Conservation (phyloP, 169 alveolate genomes). For the Plasmodium gonderi region DNA sequence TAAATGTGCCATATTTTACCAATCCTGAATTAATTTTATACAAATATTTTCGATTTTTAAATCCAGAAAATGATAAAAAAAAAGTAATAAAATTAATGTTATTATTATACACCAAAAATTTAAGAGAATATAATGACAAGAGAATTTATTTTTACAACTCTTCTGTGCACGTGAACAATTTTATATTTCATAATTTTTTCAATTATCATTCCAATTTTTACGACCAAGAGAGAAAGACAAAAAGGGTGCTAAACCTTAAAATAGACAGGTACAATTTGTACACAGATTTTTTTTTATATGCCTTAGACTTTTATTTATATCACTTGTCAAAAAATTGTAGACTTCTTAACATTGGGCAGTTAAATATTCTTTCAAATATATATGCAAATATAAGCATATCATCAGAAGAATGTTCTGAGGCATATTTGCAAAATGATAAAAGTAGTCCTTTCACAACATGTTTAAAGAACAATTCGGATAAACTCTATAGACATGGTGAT, state of each 20-base stretch:
- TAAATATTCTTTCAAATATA: conserved; percentile 22
- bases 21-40: conserved; percentile 34
- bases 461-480: too few species aligned
- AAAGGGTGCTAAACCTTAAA: neutral
- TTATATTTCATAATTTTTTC: conserved; percentile 11
- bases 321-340: conserved; percentile 30
- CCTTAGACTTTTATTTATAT: conserved; percentile 53
- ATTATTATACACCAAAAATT: conserved; percentile 21
- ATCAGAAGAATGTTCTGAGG: neutral
- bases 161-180: conserved; percentile 11
- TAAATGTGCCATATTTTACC: conserved; percentile 14
- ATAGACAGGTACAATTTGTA: conserved; percentile 5
- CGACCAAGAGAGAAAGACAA: neutral
- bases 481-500: too few species aligned
- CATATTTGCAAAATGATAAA: neutral
- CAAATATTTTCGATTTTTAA: conserved; percentile 56
- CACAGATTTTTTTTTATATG: conserved; percentile 60
- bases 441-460: too few species aligned
- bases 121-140: conserved; percentile 48
- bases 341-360: conserved; percentile 20
- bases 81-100: conserved; percentile 30
- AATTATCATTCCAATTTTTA: neutral
- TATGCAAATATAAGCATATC: conserved; percentile 62
- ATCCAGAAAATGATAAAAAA: conserved; percentile 9
- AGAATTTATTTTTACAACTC: conserved; percentile 40